A percentile compares a stretch with the other conserved stretches of the same genome.
phyloP scores from a whole-genome alignment of 2,329 filamentous ascomycete species.

The Aspergillus ochraceoroseus region DNA sequence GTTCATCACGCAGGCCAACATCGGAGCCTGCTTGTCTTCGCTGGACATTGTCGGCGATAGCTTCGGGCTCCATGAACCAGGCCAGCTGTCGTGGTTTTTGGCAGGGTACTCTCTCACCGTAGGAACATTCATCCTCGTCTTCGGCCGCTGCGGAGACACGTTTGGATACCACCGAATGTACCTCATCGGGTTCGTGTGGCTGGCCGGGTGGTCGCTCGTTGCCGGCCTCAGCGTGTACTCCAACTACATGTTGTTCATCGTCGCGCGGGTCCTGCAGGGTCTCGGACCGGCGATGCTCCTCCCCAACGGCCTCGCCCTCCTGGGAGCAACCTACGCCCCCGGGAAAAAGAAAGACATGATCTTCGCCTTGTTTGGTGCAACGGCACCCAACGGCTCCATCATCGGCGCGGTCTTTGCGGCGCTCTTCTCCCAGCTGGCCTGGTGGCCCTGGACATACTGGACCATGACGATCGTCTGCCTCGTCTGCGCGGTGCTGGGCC shows the following conservation, averaged over 20 bases:
- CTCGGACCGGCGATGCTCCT: constrained; percentile 49
- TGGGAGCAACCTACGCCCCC: constrained; percentile 55
- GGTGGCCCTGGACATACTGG: constrained; percentile 54
- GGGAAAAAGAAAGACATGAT: constrained; percentile 57
- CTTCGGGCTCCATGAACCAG: constrained; percentile 44
- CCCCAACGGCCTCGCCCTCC: constrained; percentile 48
- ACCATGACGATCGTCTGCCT: constrained; percentile 35
- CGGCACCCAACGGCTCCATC: constrained; percentile 46
- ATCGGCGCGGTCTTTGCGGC: constrained; percentile 41
- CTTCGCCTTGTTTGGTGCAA: constrained; percentile 51
- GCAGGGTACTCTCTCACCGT: constrained; percentile 53
- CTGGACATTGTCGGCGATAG: constrained; percentile 47
- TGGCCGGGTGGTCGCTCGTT: constrained; percentile 36
- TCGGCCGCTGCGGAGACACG: constrained; percentile 37
- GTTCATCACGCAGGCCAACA: constrained; percentile 47
- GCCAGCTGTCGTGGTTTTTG: constrained; percentile 53
- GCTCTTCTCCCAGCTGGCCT: constrained; percentile 42
- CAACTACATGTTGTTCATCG: constrained; percentile 49
- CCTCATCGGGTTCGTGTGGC: constrained; percentile 36
- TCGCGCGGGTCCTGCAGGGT: constrained; percentile 53
- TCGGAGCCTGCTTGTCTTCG: constrained; percentile 48
- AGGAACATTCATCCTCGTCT: constrained; percentile 40
- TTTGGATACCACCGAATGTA: constrained; percentile 38
- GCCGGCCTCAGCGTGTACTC: constrained; percentile 36
- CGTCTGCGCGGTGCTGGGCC: constrained; percentile 36